Base-by-base conservation (phyloP, 495 filamentous ascomycete genomes). In the Aspergillus bertholletiae region DNA sequence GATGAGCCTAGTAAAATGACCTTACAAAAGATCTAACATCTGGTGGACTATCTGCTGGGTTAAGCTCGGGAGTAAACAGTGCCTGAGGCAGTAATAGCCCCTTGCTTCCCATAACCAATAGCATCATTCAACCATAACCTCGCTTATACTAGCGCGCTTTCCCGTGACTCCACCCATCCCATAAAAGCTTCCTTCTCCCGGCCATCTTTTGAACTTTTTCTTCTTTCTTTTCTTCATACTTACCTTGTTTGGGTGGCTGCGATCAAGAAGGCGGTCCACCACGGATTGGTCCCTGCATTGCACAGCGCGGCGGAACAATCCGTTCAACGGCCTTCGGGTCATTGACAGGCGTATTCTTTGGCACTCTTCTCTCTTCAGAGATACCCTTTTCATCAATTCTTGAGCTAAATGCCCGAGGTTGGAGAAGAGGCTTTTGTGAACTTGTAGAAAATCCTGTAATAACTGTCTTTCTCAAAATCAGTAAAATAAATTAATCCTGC, bases 331-430 rank as follows among this genome's bases (percentile, higher is more conserved):
- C 77, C 73, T 86, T 82, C 81, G 83, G 84, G 80, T 80, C 80
- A 81, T 78, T 83, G 78, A 80, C 75, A 79, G 79, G 82, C 81
- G 83, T 67, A 87, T 87, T 87, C 85, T 88, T 87, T 87, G 83
- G 77, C 86, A 77, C 39, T 78, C 65, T 65, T 67, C 70, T 65
- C 55, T 60, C 71, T 56, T 48, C 44, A 61, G 49, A 53, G 57
- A 64, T 69, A 69, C 71, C 68, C 75, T 85, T 85, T 84, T 84
- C 80, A 81, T 85, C 73, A 73, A 71, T 60, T 28, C 61, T 66
- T 58, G 22, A 8, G 26, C 26, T 28, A 28, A 4, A 28, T 28
- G 26, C 26, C 8, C 8, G 26, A 28, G 26, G 8, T 28, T 28
- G 26, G 26, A 28, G 26, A 28, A 28, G 26, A 28, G 4, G 26